Evolutionary conservation across 805 yeast genomes (phyloP), one percentile per base, ranked within the genome.

Genomic region (Starmerella bombicola): DNA sequence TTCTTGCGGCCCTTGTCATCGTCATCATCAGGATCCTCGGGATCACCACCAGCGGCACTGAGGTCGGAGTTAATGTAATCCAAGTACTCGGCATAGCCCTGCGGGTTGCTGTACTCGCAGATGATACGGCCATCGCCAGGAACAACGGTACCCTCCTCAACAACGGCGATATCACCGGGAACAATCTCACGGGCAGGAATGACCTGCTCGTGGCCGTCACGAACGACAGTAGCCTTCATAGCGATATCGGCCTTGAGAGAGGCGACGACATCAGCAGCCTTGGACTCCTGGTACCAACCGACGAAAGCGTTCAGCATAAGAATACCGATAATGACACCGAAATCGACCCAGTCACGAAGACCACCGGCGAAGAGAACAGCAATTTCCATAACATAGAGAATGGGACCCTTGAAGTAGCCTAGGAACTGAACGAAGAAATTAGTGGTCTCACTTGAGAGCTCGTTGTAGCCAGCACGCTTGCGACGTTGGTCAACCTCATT

Each of bases 321-420:
- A 59, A 85, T 70, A 71, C 80, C 95, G 67, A 82, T 77, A 63
- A 85, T 85, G 62, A 85, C 95, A 80, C 95, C 95, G 72, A 84
- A 84, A 76, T 84, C 95, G 59, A 85, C 91, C 95, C 95, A 85
- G 72, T 84, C 95, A 71, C 84, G 84, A 57, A 83, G 71, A 80
- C 93, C 95, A 52, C 93, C 93, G 59, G 95, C 95, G 65, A 83
- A 70, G 50, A 81, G 70, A 55, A 93, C 95, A 60, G 94, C 95
- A 58, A 86, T 81, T 70, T 83, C 95, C 94, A 83, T 83, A 61
- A 82, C 93, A 77, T 83, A 83, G 69, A 82, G 91, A 66, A 83
- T 81, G 53, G 94, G 94, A 67, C 94, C 94, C 52, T 79, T 78
- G 68, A 83, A 83, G 75, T 81, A 83, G 74, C 77, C 73, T 55